A percentile compares a stretch with the other conserved stretches of the same genome.
Evolutionary conservation across 257 asterid species (phyloP).

Genomic region (Solanum virginianum): DNA sequence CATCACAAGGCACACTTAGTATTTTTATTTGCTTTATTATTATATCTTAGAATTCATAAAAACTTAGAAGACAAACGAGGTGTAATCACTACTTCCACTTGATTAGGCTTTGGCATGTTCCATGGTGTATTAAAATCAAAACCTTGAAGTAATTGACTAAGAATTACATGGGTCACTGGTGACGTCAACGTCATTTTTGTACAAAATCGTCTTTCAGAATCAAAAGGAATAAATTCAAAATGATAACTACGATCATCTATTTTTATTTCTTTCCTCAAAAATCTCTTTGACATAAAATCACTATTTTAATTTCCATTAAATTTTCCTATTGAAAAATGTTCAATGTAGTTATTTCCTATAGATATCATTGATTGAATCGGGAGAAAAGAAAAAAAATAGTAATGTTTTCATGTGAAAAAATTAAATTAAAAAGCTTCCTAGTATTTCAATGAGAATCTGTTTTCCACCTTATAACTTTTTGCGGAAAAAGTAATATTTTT

Average conservation of each 20-base stretch:
- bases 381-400: too few species aligned
- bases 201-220: conserved; percentile 38
- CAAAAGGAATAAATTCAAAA: conserved; percentile 38
- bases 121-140: conserved; percentile 19
- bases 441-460: too few species aligned
- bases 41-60: background rate
- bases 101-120: conserved; percentile 16
- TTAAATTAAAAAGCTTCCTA: too few species aligned
- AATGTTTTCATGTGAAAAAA: too few species aligned
- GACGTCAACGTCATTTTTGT: conserved; percentile 30
- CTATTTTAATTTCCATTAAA: too few species aligned
- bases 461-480: too few species aligned
- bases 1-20: background rate
- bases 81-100: conserved; percentile 15
- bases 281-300: conserved; percentile 27
- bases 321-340: too few species aligned
- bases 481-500: too few species aligned
- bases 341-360: too few species aligned
- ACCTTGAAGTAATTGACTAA: conserved; percentile 46
- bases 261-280: conserved; percentile 14
- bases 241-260: conserved; percentile 24
- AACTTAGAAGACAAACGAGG: conserved; percentile 18
- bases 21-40: background rate
- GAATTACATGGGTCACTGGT: conserved; percentile 27
- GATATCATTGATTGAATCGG: too few species aligned